Evolutionary conservation across 179 eudicot genomes (phyloP).

Genomic region (Carnegiea gigantea): DNA sequence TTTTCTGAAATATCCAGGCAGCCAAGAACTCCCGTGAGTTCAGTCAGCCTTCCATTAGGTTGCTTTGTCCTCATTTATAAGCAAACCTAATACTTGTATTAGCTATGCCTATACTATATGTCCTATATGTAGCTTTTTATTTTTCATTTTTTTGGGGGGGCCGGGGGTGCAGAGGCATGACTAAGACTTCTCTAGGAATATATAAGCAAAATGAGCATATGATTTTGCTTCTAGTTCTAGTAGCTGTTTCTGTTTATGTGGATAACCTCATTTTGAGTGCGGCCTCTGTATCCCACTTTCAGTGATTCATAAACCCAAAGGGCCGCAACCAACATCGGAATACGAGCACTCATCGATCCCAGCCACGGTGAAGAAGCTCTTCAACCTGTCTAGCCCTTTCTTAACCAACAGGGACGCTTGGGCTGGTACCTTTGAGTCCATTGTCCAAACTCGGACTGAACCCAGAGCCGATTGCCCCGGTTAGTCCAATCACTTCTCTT

Average conservation of each 20-base stretch:
- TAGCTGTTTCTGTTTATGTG: not conserved
- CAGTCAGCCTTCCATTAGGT: too few species aligned
- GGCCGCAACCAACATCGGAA: slow-evolving; percentile 71
- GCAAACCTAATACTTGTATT: not conserved
- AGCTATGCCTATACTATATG: too few species aligned
- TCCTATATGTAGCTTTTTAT: too few species aligned
- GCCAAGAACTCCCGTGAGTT: too few species aligned
- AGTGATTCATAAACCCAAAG: slow-evolving; percentile 83
- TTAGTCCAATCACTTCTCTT: slow-evolving; percentile 4
- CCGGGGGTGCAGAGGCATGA: too few species aligned
- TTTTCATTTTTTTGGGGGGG: too few species aligned
- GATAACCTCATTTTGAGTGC: not conserved
- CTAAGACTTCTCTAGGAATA: too few species aligned
- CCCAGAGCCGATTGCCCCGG: slow-evolving; percentile 90
- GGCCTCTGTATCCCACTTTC: slow-evolving; percentile 13
- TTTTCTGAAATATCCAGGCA: too few species aligned
- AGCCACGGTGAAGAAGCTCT: slow-evolving; percentile 78
- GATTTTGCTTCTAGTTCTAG: too few species aligned
- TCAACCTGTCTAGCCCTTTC: slow-evolving; percentile 57
- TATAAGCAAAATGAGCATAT: too few species aligned
- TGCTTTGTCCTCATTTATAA: not conserved
- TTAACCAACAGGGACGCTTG: slow-evolving; percentile 75
- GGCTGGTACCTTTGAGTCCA: slow-evolving; percentile 74
- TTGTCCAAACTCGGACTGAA: slow-evolving; percentile 41
- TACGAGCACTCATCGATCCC: slow-evolving; percentile 91